phyloP scores from a whole-genome alignment of 768 basidiomycete genomes.

The Lentinus tigrinus region DNA sequence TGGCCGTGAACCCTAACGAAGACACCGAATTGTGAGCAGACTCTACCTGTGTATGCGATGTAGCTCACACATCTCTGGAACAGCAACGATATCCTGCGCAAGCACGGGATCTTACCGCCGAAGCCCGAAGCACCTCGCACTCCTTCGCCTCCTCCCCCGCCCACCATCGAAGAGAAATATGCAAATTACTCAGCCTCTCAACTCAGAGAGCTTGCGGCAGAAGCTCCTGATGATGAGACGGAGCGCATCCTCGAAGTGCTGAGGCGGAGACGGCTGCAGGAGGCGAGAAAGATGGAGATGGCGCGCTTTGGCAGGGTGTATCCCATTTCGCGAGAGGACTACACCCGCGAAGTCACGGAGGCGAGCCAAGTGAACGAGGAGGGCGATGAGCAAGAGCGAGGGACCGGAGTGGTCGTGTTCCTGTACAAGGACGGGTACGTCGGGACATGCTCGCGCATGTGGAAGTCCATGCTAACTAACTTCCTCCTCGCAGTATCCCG shows the following conservation, averaged over 20 bases:
- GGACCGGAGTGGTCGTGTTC: constrained; percentile 92
- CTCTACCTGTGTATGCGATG: background rate
- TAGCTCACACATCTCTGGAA: constrained; percentile 10
- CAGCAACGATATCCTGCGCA: constrained; percentile 92
- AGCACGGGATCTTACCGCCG: constrained; percentile 87
- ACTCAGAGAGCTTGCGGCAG: constrained; percentile 68
- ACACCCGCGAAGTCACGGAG: constrained; percentile 93
- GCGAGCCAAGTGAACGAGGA: constrained; percentile 73
- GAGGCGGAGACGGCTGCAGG: constrained; percentile 59
- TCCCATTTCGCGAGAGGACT: constrained; percentile 90
- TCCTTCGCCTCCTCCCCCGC: constrained; percentile 81
- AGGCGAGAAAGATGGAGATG: constrained; percentile 56
- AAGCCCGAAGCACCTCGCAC: constrained; percentile 63
- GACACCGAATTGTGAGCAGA: constrained; percentile 91
- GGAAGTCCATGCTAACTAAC: background rate
- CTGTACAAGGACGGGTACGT: constrained; percentile 93
- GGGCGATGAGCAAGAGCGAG: constrained; percentile 63
- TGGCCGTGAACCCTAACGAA: constrained; percentile 81
- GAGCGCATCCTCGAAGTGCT: constrained; percentile 71
- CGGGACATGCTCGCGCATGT: background rate
- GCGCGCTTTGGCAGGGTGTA: constrained; percentile 82
- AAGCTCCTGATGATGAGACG: constrained; percentile 71
- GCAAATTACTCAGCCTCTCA: constrained; percentile 62
- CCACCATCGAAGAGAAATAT: constrained; percentile 65
- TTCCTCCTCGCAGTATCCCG: constrained; percentile 55